A percentile compares a stretch with the other conserved stretches of the same genome.
Conservation (phyloP, 352 stramenopile genomes). For the Pythium periplocum region DNA sequence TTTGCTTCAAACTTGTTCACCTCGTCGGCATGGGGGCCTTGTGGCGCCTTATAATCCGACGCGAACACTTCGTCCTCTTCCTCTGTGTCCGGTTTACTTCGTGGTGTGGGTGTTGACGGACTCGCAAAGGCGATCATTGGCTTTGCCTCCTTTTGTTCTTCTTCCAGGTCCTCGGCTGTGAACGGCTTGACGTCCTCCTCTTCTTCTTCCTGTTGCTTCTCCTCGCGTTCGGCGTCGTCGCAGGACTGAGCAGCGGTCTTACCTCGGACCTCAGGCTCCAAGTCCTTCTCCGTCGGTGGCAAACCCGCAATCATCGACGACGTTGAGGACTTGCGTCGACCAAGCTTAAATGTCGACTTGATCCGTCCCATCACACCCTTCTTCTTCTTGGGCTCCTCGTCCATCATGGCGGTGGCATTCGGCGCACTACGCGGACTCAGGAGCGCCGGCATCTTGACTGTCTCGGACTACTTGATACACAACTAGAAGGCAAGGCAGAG, state of each 20-base stretch:
- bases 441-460: conserved; percentile 22
- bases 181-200: conserved; percentile 9
- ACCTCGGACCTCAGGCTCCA: too few species aligned
- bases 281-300: too few species aligned
- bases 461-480: not conserved
- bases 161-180: not conserved
- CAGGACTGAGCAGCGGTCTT: conserved; percentile 4
- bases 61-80: conserved; percentile 19
- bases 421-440: conserved; percentile 23
- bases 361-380: conserved; percentile 61
- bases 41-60: conserved; percentile 13
- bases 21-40: conserved; percentile 5
- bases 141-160: conserved; percentile 5
- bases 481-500: too few species aligned
- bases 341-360: conserved; percentile 65
- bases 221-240: conserved; percentile 13
- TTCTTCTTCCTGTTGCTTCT: conserved; percentile 13
- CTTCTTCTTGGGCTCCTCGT: conserved; percentile 40
- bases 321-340: conserved; percentile 31
- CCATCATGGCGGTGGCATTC: conserved; percentile 5
- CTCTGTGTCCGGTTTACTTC: conserved; percentile 4
- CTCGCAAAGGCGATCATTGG: not conserved
- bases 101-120: too few species aligned
- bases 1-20: conserved; percentile 8
- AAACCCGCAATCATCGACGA: conserved; percentile 1